Base-by-base conservation (phyloP, 73 alveolate species). In the Paramecium bursaria region DNA sequence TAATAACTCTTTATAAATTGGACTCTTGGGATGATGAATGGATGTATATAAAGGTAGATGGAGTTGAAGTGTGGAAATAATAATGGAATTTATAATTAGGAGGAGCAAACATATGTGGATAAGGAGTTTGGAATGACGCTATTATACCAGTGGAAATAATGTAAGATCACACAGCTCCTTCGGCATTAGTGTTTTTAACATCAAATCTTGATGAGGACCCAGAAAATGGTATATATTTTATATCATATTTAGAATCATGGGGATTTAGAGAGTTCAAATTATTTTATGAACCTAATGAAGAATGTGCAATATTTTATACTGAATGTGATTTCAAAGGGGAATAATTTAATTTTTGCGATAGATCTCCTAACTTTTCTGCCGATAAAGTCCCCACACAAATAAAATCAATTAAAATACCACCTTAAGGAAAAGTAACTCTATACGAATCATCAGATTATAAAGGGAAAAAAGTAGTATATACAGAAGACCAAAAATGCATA, bases 241-340 rank as follows among this genome's bases (percentile, higher is more conserved):
- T 25, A 15, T 0, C 17, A 33, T 29, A 1, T 11, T 57, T 67
- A 67, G 82, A 67, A 67, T 67, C 82, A 6, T 67, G 82, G 82
- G 82, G 82, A 25, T 67, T 67, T 57, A 67, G 82, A 67, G 82
- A 67, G 29, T 67, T 67, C 82, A 33, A 67, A 42, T 35, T 67
- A 67, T 67, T 42, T 42, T 67, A 67, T 67, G 82, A 67, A 42
- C 82, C 82, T 19, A 67, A 67, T 1, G 82, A 67, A 2, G 26
- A 53, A 2, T 67, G 82, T 17, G 82, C 82, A 1, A 19, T 67
- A 25, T 33, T 67, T 46, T 67, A 67, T 67, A 67, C 60, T 39
- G 82, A 67, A 67, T 67, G 82, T n/a, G 57, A 39, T 19, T 67
- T 17, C 26, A 67, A 67, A 42, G 82, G 82, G 9, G 60, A 35